These are phyloP conservation scores for Macrophomina tecta DNA, from an alignment of 2,329 filamentous ascomycete species.

Conservation along the genomic window DNA sequence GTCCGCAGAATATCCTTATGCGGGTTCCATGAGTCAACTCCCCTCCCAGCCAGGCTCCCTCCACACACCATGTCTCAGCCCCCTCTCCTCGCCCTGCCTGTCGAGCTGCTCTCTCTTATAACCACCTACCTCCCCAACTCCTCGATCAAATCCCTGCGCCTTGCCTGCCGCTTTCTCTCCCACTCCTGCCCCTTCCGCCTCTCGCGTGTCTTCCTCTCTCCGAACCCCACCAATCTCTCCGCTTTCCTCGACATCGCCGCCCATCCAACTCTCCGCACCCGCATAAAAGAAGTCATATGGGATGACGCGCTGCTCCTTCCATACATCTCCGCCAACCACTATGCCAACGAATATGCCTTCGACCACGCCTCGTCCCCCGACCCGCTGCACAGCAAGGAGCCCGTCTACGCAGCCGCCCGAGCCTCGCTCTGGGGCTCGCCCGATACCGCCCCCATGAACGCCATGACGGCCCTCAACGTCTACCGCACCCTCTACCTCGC, in stretches of 20 bases:
- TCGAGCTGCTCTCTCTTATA: neutral
- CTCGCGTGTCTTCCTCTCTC: slow-evolving; percentile 48
- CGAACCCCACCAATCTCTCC: slow-evolving; percentile 47
- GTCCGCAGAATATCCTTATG: too few species aligned
- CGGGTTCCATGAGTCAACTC: neutral
- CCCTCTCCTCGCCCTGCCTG: neutral
- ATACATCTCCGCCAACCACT: slow-evolving; percentile 32
- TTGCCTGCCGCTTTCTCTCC: neutral
- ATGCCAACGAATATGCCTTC: neutral
- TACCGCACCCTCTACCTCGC: slow-evolving; percentile 43
- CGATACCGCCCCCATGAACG: neutral
- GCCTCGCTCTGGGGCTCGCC: neutral
- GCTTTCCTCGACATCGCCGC: slow-evolving; percentile 47
- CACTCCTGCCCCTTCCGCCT: slow-evolving; percentile 34
- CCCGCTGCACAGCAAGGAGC: neutral
- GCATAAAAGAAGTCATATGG: slow-evolving; percentile 50
- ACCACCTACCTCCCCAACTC: neutral
- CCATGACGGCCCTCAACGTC: neutral
- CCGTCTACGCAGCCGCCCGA: neutral
- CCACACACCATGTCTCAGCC: neutral
- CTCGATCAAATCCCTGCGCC: neutral
- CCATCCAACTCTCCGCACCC: slow-evolving; percentile 41
- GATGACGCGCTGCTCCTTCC: slow-evolving; percentile 43
- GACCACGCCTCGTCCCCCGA: neutral
- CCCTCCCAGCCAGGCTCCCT: too few species aligned